phyloP scores from a whole-genome alignment of 2,329 filamentous ascomycete species.

The Xylaria sp. region DNA sequence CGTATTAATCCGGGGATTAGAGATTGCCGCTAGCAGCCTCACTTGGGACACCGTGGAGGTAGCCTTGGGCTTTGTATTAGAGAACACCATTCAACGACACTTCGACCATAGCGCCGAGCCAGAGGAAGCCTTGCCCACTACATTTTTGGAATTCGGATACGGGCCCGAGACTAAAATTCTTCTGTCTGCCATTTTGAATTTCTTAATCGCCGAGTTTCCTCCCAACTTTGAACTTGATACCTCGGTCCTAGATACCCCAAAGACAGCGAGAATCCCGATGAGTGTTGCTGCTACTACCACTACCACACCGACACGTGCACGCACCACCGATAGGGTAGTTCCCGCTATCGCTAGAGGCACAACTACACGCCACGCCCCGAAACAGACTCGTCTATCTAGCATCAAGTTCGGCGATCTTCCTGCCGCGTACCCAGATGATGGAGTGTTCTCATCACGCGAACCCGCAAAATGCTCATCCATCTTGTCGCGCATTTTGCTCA shows the following conservation, averaged over 20 bases:
- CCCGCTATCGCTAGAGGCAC: constrained; percentile 54
- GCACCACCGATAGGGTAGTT: constrained; percentile 48
- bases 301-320: constrained; percentile 46
- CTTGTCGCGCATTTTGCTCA: constrained; percentile 74
- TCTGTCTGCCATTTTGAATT: constrained; percentile 65
- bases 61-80: constrained; percentile 66
- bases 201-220: constrained; percentile 69
- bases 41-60: constrained; percentile 71
- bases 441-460: constrained; percentile 40
- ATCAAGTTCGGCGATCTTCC: constrained; percentile 78
- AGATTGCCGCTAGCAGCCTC: constrained; percentile 66
- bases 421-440: constrained; percentile 49
- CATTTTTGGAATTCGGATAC: constrained; percentile 56
- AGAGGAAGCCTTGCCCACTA: constrained; percentile 30
- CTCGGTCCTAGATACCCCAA: constrained; percentile 50
- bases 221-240: constrained; percentile 68
- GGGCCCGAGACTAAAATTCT: constrained; percentile 65
- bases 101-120: constrained; percentile 40
- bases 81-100: constrained; percentile 51
- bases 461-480: constrained; percentile 55
- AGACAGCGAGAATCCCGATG: constrained; percentile 57
- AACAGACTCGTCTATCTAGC: constrained; percentile 65
- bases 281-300: constrained; percentile 47
- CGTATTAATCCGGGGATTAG: constrained; percentile 66
- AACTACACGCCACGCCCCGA: constrained; percentile 48